Evolutionary conservation across 164 flowering plant genomes (phyloP).

Genomic region (Santalum album): DNA sequence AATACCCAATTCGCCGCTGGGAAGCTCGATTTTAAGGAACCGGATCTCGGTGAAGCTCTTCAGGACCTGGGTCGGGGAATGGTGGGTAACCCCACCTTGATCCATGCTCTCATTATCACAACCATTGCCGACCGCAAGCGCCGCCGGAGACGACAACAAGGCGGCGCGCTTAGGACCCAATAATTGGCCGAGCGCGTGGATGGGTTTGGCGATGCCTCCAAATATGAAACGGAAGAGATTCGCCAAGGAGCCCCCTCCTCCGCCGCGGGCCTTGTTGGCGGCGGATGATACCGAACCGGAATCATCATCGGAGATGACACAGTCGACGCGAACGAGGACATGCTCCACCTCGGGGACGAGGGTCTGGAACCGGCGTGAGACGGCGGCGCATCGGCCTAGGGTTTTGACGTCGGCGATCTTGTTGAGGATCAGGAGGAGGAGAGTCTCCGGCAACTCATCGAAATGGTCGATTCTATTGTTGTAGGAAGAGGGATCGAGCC

Average conservation of each 20-base stretch:
- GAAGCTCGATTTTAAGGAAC: slow-evolving; percentile 66
- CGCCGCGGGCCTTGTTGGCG: slow-evolving; percentile 31
- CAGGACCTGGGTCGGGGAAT: slow-evolving; percentile 83
- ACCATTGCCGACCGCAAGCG: slow-evolving; percentile 15
- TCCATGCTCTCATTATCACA: slow-evolving; percentile 27
- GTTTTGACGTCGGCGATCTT: slow-evolving; percentile 79
- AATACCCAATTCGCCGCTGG: slow-evolving; percentile 79
- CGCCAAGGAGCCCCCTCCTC: slow-evolving; percentile 21
- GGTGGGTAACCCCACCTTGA: slow-evolving; percentile 65
- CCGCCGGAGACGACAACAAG: slow-evolving; percentile 9
- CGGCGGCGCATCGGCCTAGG: slow-evolving; percentile 77
- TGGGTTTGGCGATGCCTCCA: slow-evolving; percentile 61
- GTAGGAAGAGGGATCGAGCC: slow-evolving; percentile 32
- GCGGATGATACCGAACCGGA: slow-evolving; percentile 23
- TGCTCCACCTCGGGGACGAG: slow-evolving; percentile 77
- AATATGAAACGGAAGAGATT: slow-evolving; percentile 37
- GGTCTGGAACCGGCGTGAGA: slow-evolving; percentile 59
- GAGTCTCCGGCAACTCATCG: slow-evolving; percentile 62
- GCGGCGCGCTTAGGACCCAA: slow-evolving; percentile 32
- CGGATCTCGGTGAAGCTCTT: slow-evolving; percentile 75
- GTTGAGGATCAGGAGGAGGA: slow-evolving; percentile 67
- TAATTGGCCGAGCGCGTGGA: slow-evolving; percentile 57
- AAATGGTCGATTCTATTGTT: slow-evolving; percentile 40
- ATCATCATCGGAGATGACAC: slow-evolving; percentile 83
- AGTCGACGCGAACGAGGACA: slow-evolving; percentile 76